A percentile compares a stretch with the other conserved stretches of the same genome.
These are phyloP conservation scores for Hippophae tibetana DNA, from an alignment of 306 rosid genomes.

Conservation along the genomic window DNA sequence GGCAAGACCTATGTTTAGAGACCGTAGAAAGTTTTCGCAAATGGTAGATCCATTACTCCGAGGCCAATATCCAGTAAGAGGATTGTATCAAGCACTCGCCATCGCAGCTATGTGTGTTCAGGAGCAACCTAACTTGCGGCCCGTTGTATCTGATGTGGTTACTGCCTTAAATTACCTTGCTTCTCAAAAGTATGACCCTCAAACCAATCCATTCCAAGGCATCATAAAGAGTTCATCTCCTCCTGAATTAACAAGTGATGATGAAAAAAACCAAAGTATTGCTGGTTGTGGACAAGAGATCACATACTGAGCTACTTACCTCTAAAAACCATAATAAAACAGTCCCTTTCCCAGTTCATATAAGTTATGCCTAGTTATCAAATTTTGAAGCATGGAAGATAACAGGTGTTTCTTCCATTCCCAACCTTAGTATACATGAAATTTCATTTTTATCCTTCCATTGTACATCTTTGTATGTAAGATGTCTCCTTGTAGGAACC, in stretches of 20 bases:
- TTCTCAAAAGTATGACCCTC: slow-evolving; percentile 56
- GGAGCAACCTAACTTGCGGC: slow-evolving; percentile 60
- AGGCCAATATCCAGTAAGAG: slow-evolving; percentile 58
- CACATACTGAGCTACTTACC: slow-evolving; percentile 17
- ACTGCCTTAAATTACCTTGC: slow-evolving; percentile 73
- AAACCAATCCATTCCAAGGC: slow-evolving; percentile 19
- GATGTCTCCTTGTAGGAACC: too few species aligned
- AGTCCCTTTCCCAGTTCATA: slow-evolving; percentile 28
- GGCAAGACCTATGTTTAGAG: slow-evolving; percentile 73
- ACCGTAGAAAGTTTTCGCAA: slow-evolving; percentile 50
- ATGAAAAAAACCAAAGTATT: slow-evolving; percentile 9
- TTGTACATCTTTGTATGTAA: slow-evolving; percentile 22
- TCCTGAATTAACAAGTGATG: slow-evolving; percentile 17
- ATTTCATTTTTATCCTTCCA: slow-evolving; percentile 4
- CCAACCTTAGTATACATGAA: slow-evolving; percentile 19
- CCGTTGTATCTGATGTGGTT: slow-evolving; percentile 57
- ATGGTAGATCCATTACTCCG: slow-evolving; percentile 74
- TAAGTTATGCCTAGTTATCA: slow-evolving; percentile 54
- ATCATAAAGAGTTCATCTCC: slow-evolving; percentile 34
- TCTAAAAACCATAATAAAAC: slow-evolving; percentile 8
- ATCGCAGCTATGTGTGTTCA: slow-evolving; percentile 76
- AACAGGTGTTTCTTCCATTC: slow-evolving; percentile 32
- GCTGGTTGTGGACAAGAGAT: slow-evolving; percentile 21
- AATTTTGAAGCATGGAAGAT: slow-evolving; percentile 58
- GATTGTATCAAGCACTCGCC: slow-evolving; percentile 63